phyloP scores from a whole-genome alignment of 2,329 filamentous ascomycete genomes.

The Neospermospora avenae region DNA sequence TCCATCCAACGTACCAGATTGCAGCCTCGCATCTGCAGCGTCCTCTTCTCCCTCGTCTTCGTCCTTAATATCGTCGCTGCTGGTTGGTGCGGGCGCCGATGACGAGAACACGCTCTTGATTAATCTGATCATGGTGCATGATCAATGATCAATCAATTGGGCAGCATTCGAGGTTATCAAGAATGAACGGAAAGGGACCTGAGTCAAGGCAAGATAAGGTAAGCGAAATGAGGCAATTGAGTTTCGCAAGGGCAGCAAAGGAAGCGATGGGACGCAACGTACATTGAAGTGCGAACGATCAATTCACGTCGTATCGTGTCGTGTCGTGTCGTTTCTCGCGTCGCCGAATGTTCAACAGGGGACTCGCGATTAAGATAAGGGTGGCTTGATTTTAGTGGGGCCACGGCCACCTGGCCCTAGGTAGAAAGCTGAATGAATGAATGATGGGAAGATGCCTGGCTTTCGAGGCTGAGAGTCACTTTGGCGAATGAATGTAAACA shows the following conservation, averaged over 20 bases:
- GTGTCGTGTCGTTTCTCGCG: no score
- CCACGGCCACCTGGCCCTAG: no score
- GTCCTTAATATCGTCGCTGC: neutral
- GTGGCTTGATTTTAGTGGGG: neutral
- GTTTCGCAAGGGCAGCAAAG: neutral
- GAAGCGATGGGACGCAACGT: no score
- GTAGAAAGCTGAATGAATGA: no score
- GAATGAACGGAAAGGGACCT: neutral
- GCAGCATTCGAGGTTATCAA: neutral
- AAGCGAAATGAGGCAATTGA: neutral
- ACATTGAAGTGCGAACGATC: neutral
- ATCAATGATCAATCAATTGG: no score
- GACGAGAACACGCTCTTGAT: conserved; percentile 3
- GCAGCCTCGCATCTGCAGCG: neutral
- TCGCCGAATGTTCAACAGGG: neutral
- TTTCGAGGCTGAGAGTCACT: neutral
- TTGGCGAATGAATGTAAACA: conserved; percentile 4
- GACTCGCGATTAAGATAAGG: conserved; percentile 3
- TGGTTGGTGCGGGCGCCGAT: neutral
- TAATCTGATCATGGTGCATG: neutral
- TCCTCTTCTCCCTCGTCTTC: neutral
- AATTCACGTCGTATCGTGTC: neutral
- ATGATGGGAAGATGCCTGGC: neutral
- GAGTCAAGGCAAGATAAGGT: neutral
- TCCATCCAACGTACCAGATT: neutral